A percentile compares a stretch with the other conserved stretches of the same genome.
phyloP scores from a whole-genome alignment of 2,329 filamentous ascomycete species.

The Fusarium sp. region DNA sequence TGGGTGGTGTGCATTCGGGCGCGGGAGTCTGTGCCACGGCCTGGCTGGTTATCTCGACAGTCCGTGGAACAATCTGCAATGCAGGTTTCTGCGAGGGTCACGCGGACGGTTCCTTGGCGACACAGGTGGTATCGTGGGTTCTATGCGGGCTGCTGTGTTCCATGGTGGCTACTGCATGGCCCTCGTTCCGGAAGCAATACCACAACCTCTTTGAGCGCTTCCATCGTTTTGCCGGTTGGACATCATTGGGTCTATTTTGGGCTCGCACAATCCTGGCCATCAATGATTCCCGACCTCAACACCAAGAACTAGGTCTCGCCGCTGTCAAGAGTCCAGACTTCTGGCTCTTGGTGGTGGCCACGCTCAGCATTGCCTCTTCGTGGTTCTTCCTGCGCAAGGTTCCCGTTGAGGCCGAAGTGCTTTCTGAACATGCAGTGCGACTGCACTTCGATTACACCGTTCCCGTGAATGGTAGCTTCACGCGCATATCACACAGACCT shows the following conservation, averaged over 20 bases:
- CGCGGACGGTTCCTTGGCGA: constrained; percentile 54
- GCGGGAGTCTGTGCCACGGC: constrained; percentile 60
- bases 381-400: constrained; percentile 79
- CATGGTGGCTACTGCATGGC: constrained; percentile 73
- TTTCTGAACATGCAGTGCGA: constrained; percentile 78
- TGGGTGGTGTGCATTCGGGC: constrained; percentile 63
- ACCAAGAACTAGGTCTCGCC: constrained; percentile 49
- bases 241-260: constrained; percentile 73
- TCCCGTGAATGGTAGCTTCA: constrained; percentile 60
- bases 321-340: constrained; percentile 59
- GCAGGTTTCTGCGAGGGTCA: constrained; percentile 43
- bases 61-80: constrained; percentile 52
- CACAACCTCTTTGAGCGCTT: constrained; percentile 78
- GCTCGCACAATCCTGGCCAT: constrained; percentile 67
- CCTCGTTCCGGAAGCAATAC: constrained; percentile 67
- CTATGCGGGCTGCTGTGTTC: constrained; percentile 66
- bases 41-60: constrained; percentile 60
- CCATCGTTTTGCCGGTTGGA: constrained; percentile 81
- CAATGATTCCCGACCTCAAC: constrained; percentile 54
- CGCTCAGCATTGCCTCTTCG: constrained; percentile 73
- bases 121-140: constrained; percentile 64
- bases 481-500: constrained; percentile 70
- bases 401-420: constrained; percentile 70
- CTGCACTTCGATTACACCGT: constrained; percentile 75
- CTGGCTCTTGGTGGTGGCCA: constrained; percentile 76